phyloP scores from a whole-genome alignment of 2,329 filamentous ascomycete species.

The Coniochaeta sp. region DNA sequence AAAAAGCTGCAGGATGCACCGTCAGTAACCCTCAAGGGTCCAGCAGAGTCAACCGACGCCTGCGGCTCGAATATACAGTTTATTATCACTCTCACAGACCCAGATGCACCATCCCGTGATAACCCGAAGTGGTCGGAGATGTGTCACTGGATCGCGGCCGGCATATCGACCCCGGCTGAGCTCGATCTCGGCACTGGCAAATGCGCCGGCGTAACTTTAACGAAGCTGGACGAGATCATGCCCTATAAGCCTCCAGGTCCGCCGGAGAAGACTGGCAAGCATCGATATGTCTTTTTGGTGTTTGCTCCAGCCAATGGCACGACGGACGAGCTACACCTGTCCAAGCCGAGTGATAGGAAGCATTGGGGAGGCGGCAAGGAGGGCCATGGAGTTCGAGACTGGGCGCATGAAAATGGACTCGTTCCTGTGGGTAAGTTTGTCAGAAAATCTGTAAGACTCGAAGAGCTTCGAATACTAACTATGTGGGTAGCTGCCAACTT shows the following conservation, averaged over 20 bases:
- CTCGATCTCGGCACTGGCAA: not conserved
- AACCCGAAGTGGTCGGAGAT: constrained; percentile 36
- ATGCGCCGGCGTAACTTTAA: constrained; percentile 10
- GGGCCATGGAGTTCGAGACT: constrained; percentile 28
- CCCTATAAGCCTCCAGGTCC: constrained; percentile 33
- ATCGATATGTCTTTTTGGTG: constrained; percentile 34
- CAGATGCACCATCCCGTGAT: constrained; percentile 32
- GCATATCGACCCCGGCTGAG: constrained; percentile 12
- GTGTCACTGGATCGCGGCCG: constrained; percentile 36
- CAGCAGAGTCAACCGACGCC: constrained; percentile 5
- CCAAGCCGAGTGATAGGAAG: constrained; percentile 26
- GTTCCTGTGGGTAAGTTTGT: constrained; percentile 30
- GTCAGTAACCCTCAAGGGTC: constrained; percentile 19
- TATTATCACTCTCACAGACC: constrained; percentile 29
- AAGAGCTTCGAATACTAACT: not conserved
- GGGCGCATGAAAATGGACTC: constrained; percentile 31
- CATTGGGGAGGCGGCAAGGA: constrained; percentile 29
- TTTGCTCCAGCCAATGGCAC: constrained; percentile 31
- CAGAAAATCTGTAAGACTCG: constrained; percentile 1
- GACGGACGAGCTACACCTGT: constrained; percentile 22
- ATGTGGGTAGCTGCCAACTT: constrained; percentile 28
- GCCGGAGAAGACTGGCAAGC: constrained; percentile 31
- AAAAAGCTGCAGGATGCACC: constrained; percentile 25
- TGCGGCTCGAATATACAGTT: constrained; percentile 12
- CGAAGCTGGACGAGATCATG: constrained; percentile 25